Conservation (phyloP, 129 eudicot genomes). For the Flaveria sonorensis region DNA sequence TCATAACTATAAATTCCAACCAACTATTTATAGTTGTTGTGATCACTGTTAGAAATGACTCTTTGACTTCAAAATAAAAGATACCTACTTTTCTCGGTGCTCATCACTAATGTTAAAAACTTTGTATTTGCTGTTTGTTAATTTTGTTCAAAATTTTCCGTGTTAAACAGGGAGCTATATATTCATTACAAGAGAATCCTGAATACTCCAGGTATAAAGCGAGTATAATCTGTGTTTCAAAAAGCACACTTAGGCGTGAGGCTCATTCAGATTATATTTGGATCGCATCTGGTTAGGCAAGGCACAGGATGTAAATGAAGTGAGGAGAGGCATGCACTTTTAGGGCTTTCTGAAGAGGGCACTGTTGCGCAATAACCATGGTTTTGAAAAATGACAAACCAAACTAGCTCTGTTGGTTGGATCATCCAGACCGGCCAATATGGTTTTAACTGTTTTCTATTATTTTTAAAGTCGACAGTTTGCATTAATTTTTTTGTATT, state of each 20-base stretch:
- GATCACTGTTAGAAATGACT: conserved; percentile 1
- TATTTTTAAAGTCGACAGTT: background rate
- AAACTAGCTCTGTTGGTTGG: background rate
- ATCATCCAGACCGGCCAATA: background rate
- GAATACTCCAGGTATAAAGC: conserved; percentile 53
- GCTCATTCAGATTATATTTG: background rate
- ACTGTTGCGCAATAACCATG: background rate
- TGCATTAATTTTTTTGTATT: background rate
- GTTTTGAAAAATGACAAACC: no score
- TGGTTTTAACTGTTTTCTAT: background rate
- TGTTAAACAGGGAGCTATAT: conserved; percentile 44
- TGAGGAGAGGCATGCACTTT: background rate
- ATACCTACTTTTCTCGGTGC: background rate
- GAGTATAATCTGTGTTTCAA: conserved; percentile 1
- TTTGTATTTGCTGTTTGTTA: background rate
- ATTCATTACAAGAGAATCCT: conserved; percentile 41
- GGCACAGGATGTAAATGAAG: background rate
- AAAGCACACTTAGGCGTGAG: background rate
- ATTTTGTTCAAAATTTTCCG: conserved; percentile 2
- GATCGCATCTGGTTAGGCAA: background rate
- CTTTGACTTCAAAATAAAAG: background rate
- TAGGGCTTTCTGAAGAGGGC: background rate
- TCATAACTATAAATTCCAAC: background rate
- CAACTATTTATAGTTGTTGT: background rate
- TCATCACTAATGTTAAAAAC: background rate